Evolutionary conservation across 805 yeast species (phyloP), one percentile per base, ranked within the genome.

Genomic region (Saccharomycopsis olivae): DNA sequence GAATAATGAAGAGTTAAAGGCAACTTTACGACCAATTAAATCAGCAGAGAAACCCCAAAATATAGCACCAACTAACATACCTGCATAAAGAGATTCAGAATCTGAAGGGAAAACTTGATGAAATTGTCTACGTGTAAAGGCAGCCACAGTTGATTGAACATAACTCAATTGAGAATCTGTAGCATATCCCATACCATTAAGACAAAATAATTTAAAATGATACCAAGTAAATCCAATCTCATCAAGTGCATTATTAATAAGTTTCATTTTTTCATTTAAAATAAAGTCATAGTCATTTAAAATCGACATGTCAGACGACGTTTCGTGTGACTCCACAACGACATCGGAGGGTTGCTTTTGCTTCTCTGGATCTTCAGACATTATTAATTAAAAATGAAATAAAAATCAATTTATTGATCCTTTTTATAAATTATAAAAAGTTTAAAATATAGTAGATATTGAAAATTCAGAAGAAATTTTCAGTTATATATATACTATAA

Each of bases 181-280:
- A 3, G 71, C 65, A 44, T 72, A 73, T 21, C 79, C 79, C 57
- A 68, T 65, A 6, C 78, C 79, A 21, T 72, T 72, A 16, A 73
- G 52, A 44, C 63, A 60, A 51, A 73, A 71, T 10, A 69, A 53
- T 50, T 68, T 63, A 40, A 62, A 57, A 45, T 73, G 78, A 48
- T 66, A 69, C 63, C 69, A 63, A 1, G 79, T 73, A 55, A 73
- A 71, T 0, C 78, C 78, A 45, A 73, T 69, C 46, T 73, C 75
- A 51, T 73, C 76, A 35, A 73, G 57, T 13, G 78, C 74, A 41
- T 67, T 55, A 51, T 71, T 71, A 32, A 71, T 55, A 8, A 71
- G 52, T 31, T 52, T 52, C 51, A 69, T 65, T 40, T 69, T 69
- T 33, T 52, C 52, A 14, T 57, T 49, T 30, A 69, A 51, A 2